These are phyloP conservation scores for Ogataea ganodermae DNA, from an alignment of 805 yeast species.

Conservation along the genomic window DNA sequence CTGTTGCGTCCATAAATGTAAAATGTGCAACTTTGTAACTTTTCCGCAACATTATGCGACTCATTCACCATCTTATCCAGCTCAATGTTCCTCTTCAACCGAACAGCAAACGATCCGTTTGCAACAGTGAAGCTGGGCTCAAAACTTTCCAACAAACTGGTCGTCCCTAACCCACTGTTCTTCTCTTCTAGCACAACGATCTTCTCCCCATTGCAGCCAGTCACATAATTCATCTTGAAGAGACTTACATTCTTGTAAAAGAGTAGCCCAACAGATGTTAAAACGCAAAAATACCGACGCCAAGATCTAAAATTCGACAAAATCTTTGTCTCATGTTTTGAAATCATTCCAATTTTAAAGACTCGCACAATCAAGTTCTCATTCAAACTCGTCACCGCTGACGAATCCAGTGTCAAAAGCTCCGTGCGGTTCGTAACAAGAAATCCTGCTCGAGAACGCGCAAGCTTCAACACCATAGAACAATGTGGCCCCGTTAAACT, in stretches of 20 bases:
- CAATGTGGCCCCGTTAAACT: slow-evolving; percentile 22
- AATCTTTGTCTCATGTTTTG: slow-evolving; percentile 41
- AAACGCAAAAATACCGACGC: slow-evolving; percentile 48
- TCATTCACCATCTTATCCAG: slow-evolving; percentile 28
- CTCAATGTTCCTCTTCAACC: slow-evolving; percentile 28
- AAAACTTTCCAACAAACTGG: slow-evolving; percentile 25
- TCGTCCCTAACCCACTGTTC: slow-evolving; percentile 15
- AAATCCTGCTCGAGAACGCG: slow-evolving; percentile 30
- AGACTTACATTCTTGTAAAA: slow-evolving; percentile 44
- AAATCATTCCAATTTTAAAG: slow-evolving; percentile 42
- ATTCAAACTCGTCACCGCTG: slow-evolving; percentile 3
- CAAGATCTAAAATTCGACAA: slow-evolving; percentile 35
- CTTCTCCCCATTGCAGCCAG: slow-evolving; percentile 17
- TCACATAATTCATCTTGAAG: slow-evolving; percentile 34
- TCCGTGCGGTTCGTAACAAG: slow-evolving; percentile 22
- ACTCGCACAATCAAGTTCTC: slow-evolving; percentile 36
- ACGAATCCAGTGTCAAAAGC: slow-evolving; percentile 11
- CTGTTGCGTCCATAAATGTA: slow-evolving; percentile 44
- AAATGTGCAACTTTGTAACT: slow-evolving; percentile 32
- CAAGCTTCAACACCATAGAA: slow-evolving; percentile 29
- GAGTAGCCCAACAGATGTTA: slow-evolving; percentile 52
- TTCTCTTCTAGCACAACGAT: slow-evolving; percentile 34
- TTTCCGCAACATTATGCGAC: neutral
- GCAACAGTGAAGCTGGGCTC: slow-evolving; percentile 31
- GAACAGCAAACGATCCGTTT: slow-evolving; percentile 32